A percentile compares a stretch with the other conserved stretches of the same genome.
Conservation (phyloP, 2,329 filamentous ascomycete genomes). For the Lecanosticta acicola region DNA sequence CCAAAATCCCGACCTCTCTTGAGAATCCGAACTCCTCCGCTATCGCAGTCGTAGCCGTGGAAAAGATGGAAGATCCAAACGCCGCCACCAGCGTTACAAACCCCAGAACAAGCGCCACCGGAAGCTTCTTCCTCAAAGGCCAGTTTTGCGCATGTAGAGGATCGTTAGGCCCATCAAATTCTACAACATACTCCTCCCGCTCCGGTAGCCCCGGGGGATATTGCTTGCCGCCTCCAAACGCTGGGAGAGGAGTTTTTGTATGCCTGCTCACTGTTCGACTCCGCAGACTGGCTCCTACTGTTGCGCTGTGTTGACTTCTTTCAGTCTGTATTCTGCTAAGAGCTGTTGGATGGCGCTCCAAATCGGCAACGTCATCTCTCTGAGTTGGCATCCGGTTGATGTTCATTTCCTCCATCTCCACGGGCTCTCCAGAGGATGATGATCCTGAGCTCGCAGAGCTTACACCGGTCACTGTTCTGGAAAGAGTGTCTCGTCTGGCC, state of each 20-base stretch:
- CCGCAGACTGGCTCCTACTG: slow-evolving; percentile 54
- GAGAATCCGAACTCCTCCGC: slow-evolving; percentile 40
- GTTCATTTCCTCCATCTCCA: slow-evolving; percentile 38
- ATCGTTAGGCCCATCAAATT: slow-evolving; percentile 76
- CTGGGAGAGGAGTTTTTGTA: slow-evolving; percentile 52
- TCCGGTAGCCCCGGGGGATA: slow-evolving; percentile 64
- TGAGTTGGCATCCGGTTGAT: slow-evolving; percentile 60
- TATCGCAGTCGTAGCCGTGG: slow-evolving; percentile 40
- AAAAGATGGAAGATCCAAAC: slow-evolving; percentile 46
- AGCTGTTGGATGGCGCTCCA: slow-evolving; percentile 66
- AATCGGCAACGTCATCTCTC: slow-evolving; percentile 44
- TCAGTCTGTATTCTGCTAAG: slow-evolving; percentile 67
- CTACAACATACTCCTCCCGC: slow-evolving; percentile 70
- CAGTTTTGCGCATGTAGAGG: slow-evolving; percentile 80
- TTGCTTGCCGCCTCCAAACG: slow-evolving; percentile 67
- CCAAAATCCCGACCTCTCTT: slow-evolving; percentile 34
- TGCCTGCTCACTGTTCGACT: slow-evolving; percentile 32
- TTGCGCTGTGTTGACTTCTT: slow-evolving; percentile 63
- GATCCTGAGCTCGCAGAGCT: slow-evolving; percentile 48
- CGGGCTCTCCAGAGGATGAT: slow-evolving; percentile 29
- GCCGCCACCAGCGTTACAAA: slow-evolving; percentile 68
- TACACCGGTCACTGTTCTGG: slow-evolving; percentile 51
- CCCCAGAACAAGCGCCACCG: slow-evolving; percentile 62
- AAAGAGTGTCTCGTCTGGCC: slow-evolving; percentile 43
- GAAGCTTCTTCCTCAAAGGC: slow-evolving; percentile 66